Evolutionary conservation across 2,329 filamentous ascomycete species (phyloP), one percentile per base, ranked within the genome.

Genomic region (Fonsecaea multimorphosa): DNA sequence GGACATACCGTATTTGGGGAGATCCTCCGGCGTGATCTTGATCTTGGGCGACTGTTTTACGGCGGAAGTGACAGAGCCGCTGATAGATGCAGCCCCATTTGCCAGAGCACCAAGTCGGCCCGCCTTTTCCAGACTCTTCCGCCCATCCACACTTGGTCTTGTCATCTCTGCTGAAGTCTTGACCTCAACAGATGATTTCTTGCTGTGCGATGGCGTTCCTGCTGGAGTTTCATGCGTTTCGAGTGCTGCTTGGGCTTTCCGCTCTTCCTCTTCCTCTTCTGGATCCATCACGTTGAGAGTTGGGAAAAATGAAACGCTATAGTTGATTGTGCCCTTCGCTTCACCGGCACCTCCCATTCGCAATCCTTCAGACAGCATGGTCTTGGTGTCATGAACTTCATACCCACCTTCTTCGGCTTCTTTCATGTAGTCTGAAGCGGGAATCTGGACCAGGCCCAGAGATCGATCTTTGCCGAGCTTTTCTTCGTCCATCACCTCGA

Each of bases 401-500:
- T 91, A 98, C 74, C 96, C 91, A 64, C 93, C 95, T 32, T 72
- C 71, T 36, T 93, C 90, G 56, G 87, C 88, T 76, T 97, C 88
- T 4, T 81, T 80, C 68, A 98, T 86, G 76, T 91, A 98, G 68
- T 98, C 92, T 19, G 88, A 83, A 8, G 90, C 89, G 59, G 86
- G 83, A 29, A 97, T 78, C 71, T 98, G 93, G 19, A 95, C 80
- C 61, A 90, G 84, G 59, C 95, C 95, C 36, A 99, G 85, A 49
- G 91, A 91, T 63, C 95, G 90, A 77, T 99, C 95, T 76, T 93
- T 95, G 73, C 92, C 92, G 74, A 98, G 85, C 72, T 89, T 93
- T 79, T 99, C 95, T 67, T 95, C 88, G 73, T 99, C 95, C 94
- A 99, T 97, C 70, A 98, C 93, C 77, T 99, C 95, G 19, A 99